Conservation (phyloP, 805 yeast genomes). For the Sungouiella thailandica region DNA sequence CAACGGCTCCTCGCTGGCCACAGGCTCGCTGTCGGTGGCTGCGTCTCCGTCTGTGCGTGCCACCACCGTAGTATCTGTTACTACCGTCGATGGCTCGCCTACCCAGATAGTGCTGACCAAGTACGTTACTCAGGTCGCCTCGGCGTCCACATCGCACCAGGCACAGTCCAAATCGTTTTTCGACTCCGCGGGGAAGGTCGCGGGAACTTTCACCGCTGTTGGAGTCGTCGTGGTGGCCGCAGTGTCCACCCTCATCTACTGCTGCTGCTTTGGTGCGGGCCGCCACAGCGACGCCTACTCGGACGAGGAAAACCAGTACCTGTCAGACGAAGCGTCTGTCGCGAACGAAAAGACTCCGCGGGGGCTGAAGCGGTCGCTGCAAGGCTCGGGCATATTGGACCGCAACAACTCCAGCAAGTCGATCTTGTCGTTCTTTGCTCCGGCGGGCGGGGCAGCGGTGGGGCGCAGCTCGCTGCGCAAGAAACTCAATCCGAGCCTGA, state of each 20-base stretch:
- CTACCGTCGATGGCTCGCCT: slow-evolving; percentile 30
- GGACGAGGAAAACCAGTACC: slow-evolving; percentile 36
- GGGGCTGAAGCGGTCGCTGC: slow-evolving; percentile 8
- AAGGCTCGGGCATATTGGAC: slow-evolving; percentile 14
- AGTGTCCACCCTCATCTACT: slow-evolving; percentile 38
- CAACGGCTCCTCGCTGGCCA: slow-evolving; percentile 13
- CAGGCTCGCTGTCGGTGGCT: slow-evolving; percentile 9
- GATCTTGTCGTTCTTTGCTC: slow-evolving; percentile 22
- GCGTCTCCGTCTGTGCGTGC: slow-evolving; percentile 17
- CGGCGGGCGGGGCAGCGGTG: slow-evolving; percentile 8
- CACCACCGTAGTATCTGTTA: slow-evolving; percentile 29
- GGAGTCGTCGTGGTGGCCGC: slow-evolving; percentile 55
- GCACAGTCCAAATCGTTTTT: slow-evolving; percentile 44
- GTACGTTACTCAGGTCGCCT: slow-evolving; percentile 18
- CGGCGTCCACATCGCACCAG: slow-evolving; percentile 4
- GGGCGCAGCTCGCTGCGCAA: slow-evolving; percentile 28
- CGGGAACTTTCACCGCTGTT: slow-evolving; percentile 79
- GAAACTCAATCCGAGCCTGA: slow-evolving; percentile 19
- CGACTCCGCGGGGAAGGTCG: slow-evolving; percentile 69
- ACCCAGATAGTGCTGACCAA: slow-evolving; percentile 18
- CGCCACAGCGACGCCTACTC: slow-evolving; percentile 22
- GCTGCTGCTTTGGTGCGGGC: slow-evolving; percentile 26
- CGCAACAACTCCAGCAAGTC: slow-evolving; percentile 34
- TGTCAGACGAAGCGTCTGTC: slow-evolving; percentile 27
- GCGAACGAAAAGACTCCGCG: slow-evolving; percentile 16